Evolutionary conservation across 768 basidiomycete species (phyloP).

Genomic region (Panaeolus papilionaceus): DNA sequence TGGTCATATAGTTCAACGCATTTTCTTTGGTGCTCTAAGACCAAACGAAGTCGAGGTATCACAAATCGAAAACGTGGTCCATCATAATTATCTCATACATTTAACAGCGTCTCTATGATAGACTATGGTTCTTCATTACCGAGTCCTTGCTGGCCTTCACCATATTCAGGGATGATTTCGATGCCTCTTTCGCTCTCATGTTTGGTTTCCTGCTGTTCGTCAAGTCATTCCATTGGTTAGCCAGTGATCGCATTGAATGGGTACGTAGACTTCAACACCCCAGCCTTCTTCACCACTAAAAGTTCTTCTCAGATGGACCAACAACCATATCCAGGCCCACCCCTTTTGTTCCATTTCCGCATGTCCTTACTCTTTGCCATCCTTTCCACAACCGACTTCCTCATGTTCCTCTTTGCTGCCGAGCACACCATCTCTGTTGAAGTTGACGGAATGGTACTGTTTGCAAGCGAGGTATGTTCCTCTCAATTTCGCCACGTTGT

Average conservation of each 20-base stretch:
- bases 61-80: constrained; percentile 1
- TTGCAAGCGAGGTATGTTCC: constrained; percentile 85
- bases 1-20: constrained; percentile 78
- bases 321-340: constrained; percentile 84
- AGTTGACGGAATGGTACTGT: constrained; percentile 91
- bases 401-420: constrained; percentile 81
- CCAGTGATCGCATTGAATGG: constrained; percentile 95
- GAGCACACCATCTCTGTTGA: constrained; percentile 82
- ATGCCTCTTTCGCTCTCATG: constrained; percentile 91
- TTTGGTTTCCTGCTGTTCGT: constrained; percentile 94
- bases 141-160: constrained; percentile 96
- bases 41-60: constrained; percentile 91
- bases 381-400: constrained; percentile 76
- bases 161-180: constrained; percentile 96
- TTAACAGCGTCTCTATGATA: constrained; percentile 88
- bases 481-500: constrained; percentile 3
- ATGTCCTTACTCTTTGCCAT: constrained; percentile 76
- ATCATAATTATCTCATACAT: constrained; percentile 11
- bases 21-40: constrained; percentile 92
- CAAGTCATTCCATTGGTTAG: constrained; percentile 98
- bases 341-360: constrained; percentile 83
- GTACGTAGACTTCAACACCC: constrained; percentile 45
- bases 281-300: not conserved
- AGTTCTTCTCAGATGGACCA: constrained; percentile 87
- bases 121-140: constrained; percentile 97